Percentiles rank a stretch among this genome's conserved stretches.
These are phyloP conservation scores for Didymella segeticola DNA, from an alignment of 2,329 filamentous ascomycete genomes.

Conservation along the genomic window DNA sequence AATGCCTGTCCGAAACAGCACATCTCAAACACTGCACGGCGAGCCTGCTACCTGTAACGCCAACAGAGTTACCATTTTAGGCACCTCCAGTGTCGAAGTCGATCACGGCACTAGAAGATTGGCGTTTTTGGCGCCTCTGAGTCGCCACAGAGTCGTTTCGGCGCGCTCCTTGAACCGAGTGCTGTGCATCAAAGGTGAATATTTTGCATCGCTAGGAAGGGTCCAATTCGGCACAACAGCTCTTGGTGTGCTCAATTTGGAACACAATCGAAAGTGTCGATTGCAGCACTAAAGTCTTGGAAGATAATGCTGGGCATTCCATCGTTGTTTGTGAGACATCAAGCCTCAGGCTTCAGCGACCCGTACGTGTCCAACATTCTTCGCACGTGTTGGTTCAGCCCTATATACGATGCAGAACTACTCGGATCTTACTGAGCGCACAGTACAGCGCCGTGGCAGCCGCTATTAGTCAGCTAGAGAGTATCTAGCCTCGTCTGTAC, in stretches of 20 bases:
- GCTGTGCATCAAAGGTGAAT: conserved; percentile 4
- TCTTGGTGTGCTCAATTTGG: conserved; percentile 30
- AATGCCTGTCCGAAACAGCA: conserved; percentile 4
- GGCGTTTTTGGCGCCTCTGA: conserved; percentile 19
- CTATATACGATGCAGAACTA: too few relatives aligned
- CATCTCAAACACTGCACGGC: not conserved
- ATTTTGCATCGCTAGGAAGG: conserved; percentile 1
- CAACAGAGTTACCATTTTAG: conserved; percentile 1
- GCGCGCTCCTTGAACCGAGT: not conserved
- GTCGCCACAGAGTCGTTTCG: conserved; percentile 8
- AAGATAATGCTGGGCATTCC: conserved; percentile 13
- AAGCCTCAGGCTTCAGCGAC: conserved; percentile 5
- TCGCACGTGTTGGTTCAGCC: too few relatives aligned
- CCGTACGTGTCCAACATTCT: too few relatives aligned
- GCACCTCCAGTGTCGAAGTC: conserved; percentile 3
- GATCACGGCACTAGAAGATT: conserved; percentile 31
- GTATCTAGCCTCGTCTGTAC: not conserved
- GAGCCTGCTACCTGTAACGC: not conserved
- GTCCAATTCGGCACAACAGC: conserved; percentile 3
- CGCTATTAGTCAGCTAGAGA: not conserved
- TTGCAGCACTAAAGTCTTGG: conserved; percentile 40
- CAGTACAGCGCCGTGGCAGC: not conserved
- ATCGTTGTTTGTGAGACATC: conserved; percentile 11
- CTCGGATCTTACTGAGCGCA: not conserved
- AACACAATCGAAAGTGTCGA: conserved; percentile 24